Conservation (phyloP, 345 rosid species). For the Citrus hindsii region DNA sequence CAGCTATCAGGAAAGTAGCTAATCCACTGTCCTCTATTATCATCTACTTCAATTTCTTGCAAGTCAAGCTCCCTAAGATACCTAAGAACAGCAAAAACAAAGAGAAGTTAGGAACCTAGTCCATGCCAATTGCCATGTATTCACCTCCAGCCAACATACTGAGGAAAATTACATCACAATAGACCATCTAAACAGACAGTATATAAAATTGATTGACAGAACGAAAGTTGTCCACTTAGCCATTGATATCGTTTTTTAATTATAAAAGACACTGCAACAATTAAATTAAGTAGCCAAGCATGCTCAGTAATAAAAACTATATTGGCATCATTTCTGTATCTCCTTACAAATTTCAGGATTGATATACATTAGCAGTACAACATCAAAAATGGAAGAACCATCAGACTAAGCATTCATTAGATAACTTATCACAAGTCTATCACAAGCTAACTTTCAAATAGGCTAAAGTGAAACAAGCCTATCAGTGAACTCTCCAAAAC, state of each 20-base stretch:
- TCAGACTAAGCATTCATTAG: background rate
- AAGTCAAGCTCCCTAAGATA: constrained; percentile 85
- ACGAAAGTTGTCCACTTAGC: background rate
- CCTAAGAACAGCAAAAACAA: constrained; percentile 36
- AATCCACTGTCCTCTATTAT: constrained; percentile 90
- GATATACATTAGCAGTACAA: background rate
- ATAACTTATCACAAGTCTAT: background rate
- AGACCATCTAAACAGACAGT: background rate
- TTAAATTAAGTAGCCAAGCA: background rate
- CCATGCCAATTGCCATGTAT: background rate
- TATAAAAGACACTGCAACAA: background rate
- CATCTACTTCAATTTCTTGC: constrained; percentile 97
- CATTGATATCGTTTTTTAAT: too few species aligned
- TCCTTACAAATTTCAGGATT: background rate
- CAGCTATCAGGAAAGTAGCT: constrained; percentile 78
- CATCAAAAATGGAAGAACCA: background rate
- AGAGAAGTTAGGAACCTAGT: background rate
- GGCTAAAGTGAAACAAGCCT: background rate
- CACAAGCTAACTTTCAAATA: background rate
- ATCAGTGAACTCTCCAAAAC: background rate
- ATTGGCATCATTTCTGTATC: background rate
- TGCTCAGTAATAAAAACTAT: background rate
- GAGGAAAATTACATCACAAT: background rate
- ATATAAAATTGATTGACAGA: background rate
- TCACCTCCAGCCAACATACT: background rate